Conservation (phyloP, 148 eudicot genomes). For the Fagopyrum homotropicum region DNA sequence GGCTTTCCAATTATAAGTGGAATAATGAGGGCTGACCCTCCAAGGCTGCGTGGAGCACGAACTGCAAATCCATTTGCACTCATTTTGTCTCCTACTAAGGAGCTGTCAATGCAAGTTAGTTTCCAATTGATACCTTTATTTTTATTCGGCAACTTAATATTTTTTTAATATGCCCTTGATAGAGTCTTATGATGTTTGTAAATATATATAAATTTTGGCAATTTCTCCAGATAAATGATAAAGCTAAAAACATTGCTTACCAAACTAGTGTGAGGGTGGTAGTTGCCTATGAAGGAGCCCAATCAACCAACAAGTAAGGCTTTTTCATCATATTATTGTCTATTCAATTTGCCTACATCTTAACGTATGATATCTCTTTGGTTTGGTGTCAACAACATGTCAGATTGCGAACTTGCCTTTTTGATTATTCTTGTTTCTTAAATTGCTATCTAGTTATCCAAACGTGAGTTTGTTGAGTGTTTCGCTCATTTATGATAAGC, state of each 20-base stretch:
- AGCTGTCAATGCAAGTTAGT: slow-evolving; percentile 70
- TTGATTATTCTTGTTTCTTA: too few relatives aligned
- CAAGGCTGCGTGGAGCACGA: slow-evolving; percentile 50
- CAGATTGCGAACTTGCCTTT: too few relatives aligned
- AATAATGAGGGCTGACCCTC: slow-evolving; percentile 44
- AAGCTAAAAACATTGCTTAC: slow-evolving; percentile 68
- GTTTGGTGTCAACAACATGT: background rate
- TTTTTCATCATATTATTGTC: background rate
- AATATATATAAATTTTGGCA: background rate
- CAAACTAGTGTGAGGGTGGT: slow-evolving; percentile 89
- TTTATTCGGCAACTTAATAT: background rate
- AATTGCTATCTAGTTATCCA: background rate
- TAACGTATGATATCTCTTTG: background rate
- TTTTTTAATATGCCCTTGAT: background rate
- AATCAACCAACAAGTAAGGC: slow-evolving; percentile 64
- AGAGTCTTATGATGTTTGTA: background rate
- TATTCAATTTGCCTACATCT: background rate
- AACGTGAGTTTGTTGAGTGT: background rate
- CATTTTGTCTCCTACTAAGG: slow-evolving; percentile 82
- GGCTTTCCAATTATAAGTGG: slow-evolving; percentile 82
- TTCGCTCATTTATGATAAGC: background rate
- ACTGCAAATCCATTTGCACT: slow-evolving; percentile 71
- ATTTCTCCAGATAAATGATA: slow-evolving; percentile 60
- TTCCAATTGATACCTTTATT: slow-evolving; percentile 7
- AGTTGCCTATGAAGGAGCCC: slow-evolving; percentile 84